Percentiles rank a stretch among this genome's conserved stretches.
phyloP scores from a whole-genome alignment of 2,329 filamentous ascomycete species.

The Aspergillus hiratsukae region DNA sequence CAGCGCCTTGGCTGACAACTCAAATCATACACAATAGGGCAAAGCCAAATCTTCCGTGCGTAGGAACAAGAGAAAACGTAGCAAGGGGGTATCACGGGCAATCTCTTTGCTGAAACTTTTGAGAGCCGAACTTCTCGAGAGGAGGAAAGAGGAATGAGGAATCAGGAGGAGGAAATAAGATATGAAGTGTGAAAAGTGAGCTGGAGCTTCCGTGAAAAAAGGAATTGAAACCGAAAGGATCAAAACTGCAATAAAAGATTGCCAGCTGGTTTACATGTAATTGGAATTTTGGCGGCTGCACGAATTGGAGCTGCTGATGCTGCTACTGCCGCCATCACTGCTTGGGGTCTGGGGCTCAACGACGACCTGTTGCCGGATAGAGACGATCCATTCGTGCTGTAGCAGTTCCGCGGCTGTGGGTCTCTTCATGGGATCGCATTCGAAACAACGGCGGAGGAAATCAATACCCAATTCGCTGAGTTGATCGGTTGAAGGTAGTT shows the following conservation, averaged over 20 bases:
- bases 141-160: background rate
- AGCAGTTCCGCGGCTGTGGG: slow-evolving; percentile 82
- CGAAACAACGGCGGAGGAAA: slow-evolving; percentile 82
- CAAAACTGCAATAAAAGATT: background rate
- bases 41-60: background rate
- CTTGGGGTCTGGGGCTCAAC: slow-evolving; percentile 39
- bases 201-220: background rate
- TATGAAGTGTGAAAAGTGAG: background rate
- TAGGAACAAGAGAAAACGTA: background rate
- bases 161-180: background rate
- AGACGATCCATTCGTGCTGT: slow-evolving; percentile 82
- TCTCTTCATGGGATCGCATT: slow-evolving; percentile 72
- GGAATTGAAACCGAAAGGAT: background rate
- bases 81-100: background rate
- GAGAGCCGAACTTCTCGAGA: background rate
- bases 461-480: slow-evolving; percentile 80
- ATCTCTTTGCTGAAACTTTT: background rate
- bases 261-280: slow-evolving; percentile 12
- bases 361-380: slow-evolving; percentile 46
- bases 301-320: slow-evolving; percentile 22
- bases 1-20: background rate
- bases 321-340: slow-evolving; percentile 38
- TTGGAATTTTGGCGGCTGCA: slow-evolving; percentile 27
- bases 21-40: background rate
- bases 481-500: slow-evolving; percentile 76